These are phyloP conservation scores for Pseudevernia furfuracea DNA, from an alignment of 495 filamentous ascomycete species.

Conservation along the genomic window DNA sequence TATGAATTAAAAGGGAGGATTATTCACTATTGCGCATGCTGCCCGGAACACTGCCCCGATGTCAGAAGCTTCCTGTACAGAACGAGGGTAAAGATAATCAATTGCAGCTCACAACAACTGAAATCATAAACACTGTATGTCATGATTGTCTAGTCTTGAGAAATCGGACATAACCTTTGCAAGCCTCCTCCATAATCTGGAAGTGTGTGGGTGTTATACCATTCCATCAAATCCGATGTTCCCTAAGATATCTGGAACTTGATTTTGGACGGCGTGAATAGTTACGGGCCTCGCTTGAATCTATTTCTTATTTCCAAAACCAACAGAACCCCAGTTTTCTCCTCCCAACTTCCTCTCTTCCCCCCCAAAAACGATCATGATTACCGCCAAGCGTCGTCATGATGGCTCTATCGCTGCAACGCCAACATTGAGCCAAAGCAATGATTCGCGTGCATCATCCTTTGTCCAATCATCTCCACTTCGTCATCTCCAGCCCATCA, in stretches of 20 bases:
- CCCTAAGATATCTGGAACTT: no score
- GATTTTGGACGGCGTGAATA: neutral
- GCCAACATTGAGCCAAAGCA: conserved; percentile 10
- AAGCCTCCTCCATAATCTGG: neutral
- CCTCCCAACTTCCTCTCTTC: neutral
- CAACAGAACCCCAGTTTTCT: neutral
- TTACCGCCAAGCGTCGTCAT: conserved; percentile 9
- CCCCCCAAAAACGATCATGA: neutral
- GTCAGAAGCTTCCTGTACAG: neutral
- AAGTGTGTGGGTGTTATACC: no score
- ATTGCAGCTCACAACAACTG: neutral
- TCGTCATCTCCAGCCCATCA: neutral
- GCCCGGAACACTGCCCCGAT: neutral
- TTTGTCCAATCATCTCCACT: conserved; percentile 9
- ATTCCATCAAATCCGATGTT: no score
- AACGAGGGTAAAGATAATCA: neutral
- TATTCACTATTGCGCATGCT: neutral
- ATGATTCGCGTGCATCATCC: conserved; percentile 8
- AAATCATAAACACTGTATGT: neutral
- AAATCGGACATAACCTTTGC: neutral
- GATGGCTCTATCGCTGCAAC: conserved; percentile 10
- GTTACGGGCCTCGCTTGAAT: neutral
- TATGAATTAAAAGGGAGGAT: neutral
- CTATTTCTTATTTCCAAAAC: neutral
- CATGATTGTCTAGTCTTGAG: neutral